Conservation (phyloP, 768 basidiomycete genomes). For the Astraeus odoratus region DNA sequence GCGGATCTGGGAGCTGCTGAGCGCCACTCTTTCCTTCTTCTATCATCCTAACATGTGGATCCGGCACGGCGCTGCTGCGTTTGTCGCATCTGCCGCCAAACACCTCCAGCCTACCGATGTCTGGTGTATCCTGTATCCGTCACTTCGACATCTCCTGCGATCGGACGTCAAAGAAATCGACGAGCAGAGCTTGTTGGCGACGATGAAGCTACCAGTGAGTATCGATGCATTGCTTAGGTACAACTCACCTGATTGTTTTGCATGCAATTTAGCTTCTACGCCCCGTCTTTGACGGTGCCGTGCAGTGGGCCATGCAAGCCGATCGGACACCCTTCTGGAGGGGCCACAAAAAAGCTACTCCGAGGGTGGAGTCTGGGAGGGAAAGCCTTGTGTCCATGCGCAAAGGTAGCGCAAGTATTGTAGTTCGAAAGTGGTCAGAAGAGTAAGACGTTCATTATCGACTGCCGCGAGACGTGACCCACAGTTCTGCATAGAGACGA, state of each 20-base stretch:
- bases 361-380: conserved; percentile 59
- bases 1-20: conserved; percentile 97
- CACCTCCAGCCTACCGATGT: conserved; percentile 83
- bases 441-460: conserved; percentile 52
- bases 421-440: conserved; percentile 56
- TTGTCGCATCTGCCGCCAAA: conserved; percentile 80
- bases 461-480: not conserved
- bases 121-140: conserved; percentile 97
- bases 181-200: conserved; percentile 65
- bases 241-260: not conserved
- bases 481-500: conserved; percentile 55
- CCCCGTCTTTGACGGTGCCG: conserved; percentile 76
- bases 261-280: conserved; percentile 41
- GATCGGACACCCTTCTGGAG: conserved; percentile 81
- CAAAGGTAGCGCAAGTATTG: conserved; percentile 35
- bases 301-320: conserved; percentile 83
- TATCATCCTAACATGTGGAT: conserved; percentile 97
- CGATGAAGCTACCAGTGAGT: conserved; percentile 74
- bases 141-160: conserved; percentile 76
- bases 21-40: conserved; percentile 77
- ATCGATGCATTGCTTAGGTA: not conserved
- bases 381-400: conserved; percentile 66
- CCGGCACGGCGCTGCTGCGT: conserved; percentile 82
- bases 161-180: conserved; percentile 74
- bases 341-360: conserved; percentile 36